phyloP scores from a whole-genome alignment of 768 basidiomycete genomes.

The Phlebiopsis gigantea region DNA sequence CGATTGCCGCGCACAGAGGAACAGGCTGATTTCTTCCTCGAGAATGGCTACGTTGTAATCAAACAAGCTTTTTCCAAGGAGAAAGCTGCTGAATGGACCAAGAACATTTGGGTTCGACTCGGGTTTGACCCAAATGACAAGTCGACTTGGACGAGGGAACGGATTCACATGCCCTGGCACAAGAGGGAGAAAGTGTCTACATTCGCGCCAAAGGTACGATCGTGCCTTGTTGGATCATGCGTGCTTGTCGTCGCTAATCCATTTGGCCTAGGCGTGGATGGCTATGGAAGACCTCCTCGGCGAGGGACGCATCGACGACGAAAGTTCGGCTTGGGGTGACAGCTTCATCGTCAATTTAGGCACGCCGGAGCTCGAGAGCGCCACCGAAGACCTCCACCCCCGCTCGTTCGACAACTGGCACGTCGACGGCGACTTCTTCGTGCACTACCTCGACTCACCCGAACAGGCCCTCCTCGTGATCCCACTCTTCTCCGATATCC shows the following conservation, averaged over 20 bases:
- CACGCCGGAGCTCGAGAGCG: slow-evolving; percentile 34
- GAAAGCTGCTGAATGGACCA: slow-evolving; percentile 44
- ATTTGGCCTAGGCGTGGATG: slow-evolving; percentile 43
- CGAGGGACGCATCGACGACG: slow-evolving; percentile 49
- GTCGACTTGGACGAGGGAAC: slow-evolving; percentile 47
- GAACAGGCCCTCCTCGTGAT: slow-evolving; percentile 62
- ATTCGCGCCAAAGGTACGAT: slow-evolving; percentile 46
- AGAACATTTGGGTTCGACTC: slow-evolving; percentile 47
- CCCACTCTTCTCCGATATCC: slow-evolving; percentile 55
- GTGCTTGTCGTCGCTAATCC: no score
- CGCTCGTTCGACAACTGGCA: slow-evolving; percentile 58
- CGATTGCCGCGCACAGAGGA: slow-evolving; percentile 26
- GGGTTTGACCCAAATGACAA: slow-evolving; percentile 49
- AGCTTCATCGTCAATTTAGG: slow-evolving; percentile 63
- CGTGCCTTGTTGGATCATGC: no score
- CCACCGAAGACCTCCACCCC: slow-evolving; percentile 29
- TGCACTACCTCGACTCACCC: slow-evolving; percentile 60
- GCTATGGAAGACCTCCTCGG: slow-evolving; percentile 59
- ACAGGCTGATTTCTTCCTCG: slow-evolving; percentile 49
- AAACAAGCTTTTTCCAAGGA: slow-evolving; percentile 48
- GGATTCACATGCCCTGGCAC: slow-evolving; percentile 53
- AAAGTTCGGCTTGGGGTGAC: slow-evolving; percentile 48
- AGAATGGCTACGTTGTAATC: slow-evolving; percentile 50
- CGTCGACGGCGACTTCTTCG: slow-evolving; percentile 56
- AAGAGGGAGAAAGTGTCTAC: slow-evolving; percentile 38